Conservation (phyloP, 345 rosid genomes). For the Excoecaria cochinchinensis region DNA sequence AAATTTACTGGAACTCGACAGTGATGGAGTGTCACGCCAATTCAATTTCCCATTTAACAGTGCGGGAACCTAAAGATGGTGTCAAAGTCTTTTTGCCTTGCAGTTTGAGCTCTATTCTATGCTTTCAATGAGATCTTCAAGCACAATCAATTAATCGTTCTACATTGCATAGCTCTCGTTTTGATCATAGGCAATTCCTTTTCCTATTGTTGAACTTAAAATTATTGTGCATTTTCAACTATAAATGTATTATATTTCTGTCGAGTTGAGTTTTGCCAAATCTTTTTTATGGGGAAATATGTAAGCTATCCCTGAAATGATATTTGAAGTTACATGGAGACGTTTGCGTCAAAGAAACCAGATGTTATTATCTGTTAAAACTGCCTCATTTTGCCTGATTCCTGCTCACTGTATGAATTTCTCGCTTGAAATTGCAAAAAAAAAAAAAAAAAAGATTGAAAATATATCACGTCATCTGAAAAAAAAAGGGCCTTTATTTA, state of each 20-base stretch:
- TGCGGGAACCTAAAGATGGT: neutral
- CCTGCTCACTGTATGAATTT: too few species aligned
- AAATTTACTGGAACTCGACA: neutral
- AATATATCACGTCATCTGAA: too few species aligned
- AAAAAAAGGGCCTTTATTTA: too few species aligned
- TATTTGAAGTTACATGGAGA: neutral
- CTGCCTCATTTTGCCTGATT: too few species aligned
- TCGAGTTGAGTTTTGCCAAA: neutral
- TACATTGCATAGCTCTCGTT: neutral
- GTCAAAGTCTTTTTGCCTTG: neutral
- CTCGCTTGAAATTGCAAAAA: too few species aligned
- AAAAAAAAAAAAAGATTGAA: too few species aligned
- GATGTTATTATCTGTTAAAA: too few species aligned
- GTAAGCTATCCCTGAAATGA: neutral
- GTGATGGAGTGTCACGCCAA: neutral
- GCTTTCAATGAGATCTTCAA: neutral
- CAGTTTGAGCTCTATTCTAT: neutral
- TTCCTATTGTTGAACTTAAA: neutral
- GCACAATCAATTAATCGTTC: neutral
- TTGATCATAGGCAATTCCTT: neutral
- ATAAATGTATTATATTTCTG: neutral
- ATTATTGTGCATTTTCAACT: neutral
- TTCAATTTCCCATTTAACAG: neutral
- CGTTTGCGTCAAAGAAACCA: too few species aligned
- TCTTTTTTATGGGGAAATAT: neutral